phyloP scores from a whole-genome alignment of 208 protist genomes.

The Naegleria lovaniensis region DNA sequence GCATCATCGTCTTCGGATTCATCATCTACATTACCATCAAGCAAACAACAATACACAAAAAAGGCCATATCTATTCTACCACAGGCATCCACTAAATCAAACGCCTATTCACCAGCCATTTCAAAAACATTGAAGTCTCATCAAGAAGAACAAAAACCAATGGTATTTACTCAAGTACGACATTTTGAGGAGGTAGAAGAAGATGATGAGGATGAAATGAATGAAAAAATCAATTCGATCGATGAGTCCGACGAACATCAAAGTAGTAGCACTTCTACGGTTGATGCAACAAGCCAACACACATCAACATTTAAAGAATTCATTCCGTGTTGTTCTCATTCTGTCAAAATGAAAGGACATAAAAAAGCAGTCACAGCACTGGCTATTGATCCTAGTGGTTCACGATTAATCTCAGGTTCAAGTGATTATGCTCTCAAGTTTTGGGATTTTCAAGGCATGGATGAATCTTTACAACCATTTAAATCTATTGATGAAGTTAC shows the following conservation, averaged over 20 bases:
- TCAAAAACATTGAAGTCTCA: background rate
- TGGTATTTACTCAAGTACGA: background rate
- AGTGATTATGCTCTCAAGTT: conserved; percentile 23
- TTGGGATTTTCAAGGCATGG: conserved; percentile 33
- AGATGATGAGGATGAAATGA: background rate
- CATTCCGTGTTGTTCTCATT: background rate
- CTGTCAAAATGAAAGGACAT: conserved; percentile 12
- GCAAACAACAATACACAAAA: too few species aligned
- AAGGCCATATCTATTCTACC: too few species aligned
- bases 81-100: too few species aligned
- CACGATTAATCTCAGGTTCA: conserved; percentile 18
- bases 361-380: background rate
- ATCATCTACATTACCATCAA: too few species aligned
- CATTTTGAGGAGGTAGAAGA: background rate
- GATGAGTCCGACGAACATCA: too few species aligned
- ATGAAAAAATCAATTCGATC: background rate
- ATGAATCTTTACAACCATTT: conserved; percentile 25
- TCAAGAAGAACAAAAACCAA: background rate
- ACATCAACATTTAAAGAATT: background rate
- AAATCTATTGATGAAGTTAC: background rate
- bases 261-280: too few species aligned
- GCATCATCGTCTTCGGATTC: background rate
- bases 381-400: conserved; percentile 6
- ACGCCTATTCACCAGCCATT: background rate
- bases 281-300: too few species aligned